Base-by-base conservation (phyloP, 345 rosid genomes). In the Ceriops decandra region DNA sequence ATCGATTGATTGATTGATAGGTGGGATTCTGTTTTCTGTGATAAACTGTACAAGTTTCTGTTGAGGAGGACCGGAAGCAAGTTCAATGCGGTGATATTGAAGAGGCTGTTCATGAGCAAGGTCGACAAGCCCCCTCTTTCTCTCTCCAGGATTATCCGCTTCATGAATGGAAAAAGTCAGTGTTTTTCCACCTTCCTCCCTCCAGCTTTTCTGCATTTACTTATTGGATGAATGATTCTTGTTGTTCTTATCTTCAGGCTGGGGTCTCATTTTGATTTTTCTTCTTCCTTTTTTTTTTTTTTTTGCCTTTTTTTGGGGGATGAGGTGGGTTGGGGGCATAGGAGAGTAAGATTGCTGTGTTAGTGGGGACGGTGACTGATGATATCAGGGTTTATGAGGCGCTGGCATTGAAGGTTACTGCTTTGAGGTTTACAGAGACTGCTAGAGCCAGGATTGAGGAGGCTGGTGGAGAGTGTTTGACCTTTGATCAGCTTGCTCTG, bases 91-190 rank as follows among this genome's bases (percentile, higher is more conserved):
- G 99, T 95, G 82, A 85, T 95, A 22, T 70, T 95, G 85, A 90
- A 92, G 89, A 86, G 99, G 71, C 75, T 95, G 65, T 92, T 95
- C 70, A 95, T 92, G 99, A 90, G 98, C 84, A 95, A 87, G 81
- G 87, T 80, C 62, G 90, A 95, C 87, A 90, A 92, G 82, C 74
- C 98, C 15, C 97, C 99, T 0, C 84, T 92, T 3, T 95, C 98
- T 30, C 91, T 95, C 9, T 92, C 97, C 3, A 88, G 90, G 64
- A 89, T 92, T 52, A 70, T 84, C 42, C 76, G 73, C 3, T 86
- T 73, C 84, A 87, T 79, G 82, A 60, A 71, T 1, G 95, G 91
- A 69, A 95, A 95, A 95, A 93, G 99, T 95, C 31, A 19, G 52
- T 15, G 8, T 51, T 21, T 51, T 6, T 46, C n/a, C 58, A n/a